Base-by-base conservation (phyloP, 306 rosid genomes). In the Luffa aegyptiaca region DNA sequence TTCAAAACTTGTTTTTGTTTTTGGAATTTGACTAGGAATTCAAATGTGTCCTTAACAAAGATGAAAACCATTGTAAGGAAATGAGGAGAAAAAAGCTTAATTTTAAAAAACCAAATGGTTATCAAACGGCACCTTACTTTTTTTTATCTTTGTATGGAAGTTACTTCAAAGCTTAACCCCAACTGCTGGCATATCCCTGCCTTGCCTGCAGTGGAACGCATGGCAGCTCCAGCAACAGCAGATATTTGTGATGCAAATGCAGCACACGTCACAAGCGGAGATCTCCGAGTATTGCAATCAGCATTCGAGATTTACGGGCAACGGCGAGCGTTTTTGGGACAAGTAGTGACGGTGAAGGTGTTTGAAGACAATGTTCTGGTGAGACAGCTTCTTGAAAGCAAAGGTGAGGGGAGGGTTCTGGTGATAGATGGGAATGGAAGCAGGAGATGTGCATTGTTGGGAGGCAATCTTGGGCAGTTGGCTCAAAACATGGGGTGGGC, bases 341-440 rank as follows among this genome's bases (percentile, higher is more conserved):
- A 87, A 4, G 71, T 91, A 31, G 85, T 80, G 17, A 93, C 97
- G 0, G 51, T 93, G 8, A 91, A 88, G 86, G 93, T 90, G 76
- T 87, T 93, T 53, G 97, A 93, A 82, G 97, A 93, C 85, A 93
- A 88, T 53, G 92, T 88, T 13, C 49, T 93, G 53, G 90, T 93
- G 9, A 87, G 97, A 69, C 88, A 88, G 79, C 59, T 85, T 73
- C 83, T 93, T 2, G 94, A 90, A 71, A 86, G 74, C 16, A 85
- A 77, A 81, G 98, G 97, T 0, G 97, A 86, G 62, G 91, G 91
- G 65, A 85, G 87, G 69, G 86, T 86, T 39, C 42, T 88, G 57
- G 89, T 88, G 31, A 64, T 88, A 20, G 91, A 88, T 45, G 89
- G 91, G 8, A 86, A 75, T 65, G 91, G 89, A 35, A 88, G 91